Evolutionary conservation across 1,284 basidiomycete species (phyloP).

Genomic region (Malassezia obtusa): DNA sequence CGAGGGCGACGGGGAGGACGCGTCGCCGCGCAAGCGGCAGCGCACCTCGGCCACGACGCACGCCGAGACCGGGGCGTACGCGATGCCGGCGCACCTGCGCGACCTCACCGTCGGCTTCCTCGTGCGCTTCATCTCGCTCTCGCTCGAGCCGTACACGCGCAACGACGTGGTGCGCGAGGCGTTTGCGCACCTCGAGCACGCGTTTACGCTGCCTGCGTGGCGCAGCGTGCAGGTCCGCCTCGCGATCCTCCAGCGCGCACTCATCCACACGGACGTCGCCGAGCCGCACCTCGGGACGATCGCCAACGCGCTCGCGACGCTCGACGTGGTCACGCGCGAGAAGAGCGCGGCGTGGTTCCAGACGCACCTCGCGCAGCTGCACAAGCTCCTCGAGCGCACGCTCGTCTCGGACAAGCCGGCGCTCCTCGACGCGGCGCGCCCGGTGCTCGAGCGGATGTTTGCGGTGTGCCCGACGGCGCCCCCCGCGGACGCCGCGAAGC

Average conservation of each 20-base stretch:
- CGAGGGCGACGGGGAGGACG: conserved; percentile 20
- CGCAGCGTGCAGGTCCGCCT: conserved; percentile 87
- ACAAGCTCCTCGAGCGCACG: conserved; percentile 61
- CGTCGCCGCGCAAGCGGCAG: conserved; percentile 49
- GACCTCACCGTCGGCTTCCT: conserved; percentile 76
- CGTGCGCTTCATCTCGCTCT: conserved; percentile 69
- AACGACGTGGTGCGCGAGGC: conserved; percentile 61
- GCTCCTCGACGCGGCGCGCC: conserved; percentile 33
- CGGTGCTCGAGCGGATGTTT: conserved; percentile 73
- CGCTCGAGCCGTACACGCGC: conserved; percentile 58
- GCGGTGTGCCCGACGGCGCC: conserved; percentile 59
- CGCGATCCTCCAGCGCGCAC: conserved; percentile 51
- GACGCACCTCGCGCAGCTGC: conserved; percentile 67
- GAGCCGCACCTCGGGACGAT: conserved; percentile 60
- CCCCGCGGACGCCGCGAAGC: conserved; percentile 9
- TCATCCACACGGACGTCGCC: conserved; percentile 56
- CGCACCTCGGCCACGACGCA: conserved; percentile 51
- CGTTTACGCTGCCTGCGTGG: conserved; percentile 75
- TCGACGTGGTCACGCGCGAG: conserved; percentile 74
- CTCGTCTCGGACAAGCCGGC: conserved; percentile 26
- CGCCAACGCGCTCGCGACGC: conserved; percentile 74
- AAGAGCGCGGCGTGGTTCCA: conserved; percentile 76
- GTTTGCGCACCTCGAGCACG: conserved; percentile 66
- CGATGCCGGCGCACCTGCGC: conserved; percentile 36
- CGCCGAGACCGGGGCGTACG: conserved; percentile 26